Evolutionary conservation across 2,329 filamentous ascomycete genomes (phyloP).

Genomic region (Didymellaceae sp.): DNA sequence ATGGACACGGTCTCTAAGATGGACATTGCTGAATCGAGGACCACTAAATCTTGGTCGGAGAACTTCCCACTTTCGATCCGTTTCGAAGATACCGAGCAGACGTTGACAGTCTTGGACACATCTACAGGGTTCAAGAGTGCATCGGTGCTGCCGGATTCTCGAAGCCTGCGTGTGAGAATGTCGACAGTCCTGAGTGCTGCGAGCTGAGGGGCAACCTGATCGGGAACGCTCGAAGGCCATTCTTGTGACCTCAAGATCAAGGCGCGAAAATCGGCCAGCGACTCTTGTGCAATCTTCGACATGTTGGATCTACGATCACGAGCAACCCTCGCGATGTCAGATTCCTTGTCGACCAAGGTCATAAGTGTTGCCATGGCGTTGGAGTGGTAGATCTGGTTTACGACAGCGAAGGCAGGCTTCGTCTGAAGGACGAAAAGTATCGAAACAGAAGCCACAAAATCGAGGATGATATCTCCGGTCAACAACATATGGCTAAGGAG

Average conservation of each 20-base stretch:
- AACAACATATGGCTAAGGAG: constrained; percentile 67
- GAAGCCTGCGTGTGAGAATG: constrained; percentile 60
- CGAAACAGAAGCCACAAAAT: constrained; percentile 69
- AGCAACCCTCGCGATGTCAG: constrained; percentile 66
- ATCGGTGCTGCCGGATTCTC: constrained; percentile 56
- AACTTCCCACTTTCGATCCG: constrained; percentile 24
- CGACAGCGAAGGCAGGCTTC: constrained; percentile 65
- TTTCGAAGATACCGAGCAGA: constrained; percentile 41
- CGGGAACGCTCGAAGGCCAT: constrained; percentile 64
- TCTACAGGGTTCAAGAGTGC: constrained; percentile 53
- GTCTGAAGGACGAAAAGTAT: constrained; percentile 67
- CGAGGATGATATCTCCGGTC: constrained; percentile 54
- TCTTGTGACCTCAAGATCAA: constrained; percentile 61
- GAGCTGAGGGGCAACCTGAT: constrained; percentile 65
- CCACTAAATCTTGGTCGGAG: constrained; percentile 26
- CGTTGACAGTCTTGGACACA: constrained; percentile 51
- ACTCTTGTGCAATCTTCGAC: constrained; percentile 67
- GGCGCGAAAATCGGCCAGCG: constrained; percentile 62
- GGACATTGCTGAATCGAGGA: constrained; percentile 54
- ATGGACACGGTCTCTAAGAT: constrained; percentile 59
- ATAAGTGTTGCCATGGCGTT: constrained; percentile 63
- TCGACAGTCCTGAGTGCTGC: constrained; percentile 70
- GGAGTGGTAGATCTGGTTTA: constrained; percentile 63
- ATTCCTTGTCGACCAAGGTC: constrained; percentile 58
- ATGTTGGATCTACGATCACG: constrained; percentile 72